Conservation (phyloP, 2,329 filamentous ascomycete species). For the Colletotrichum musicola region DNA sequence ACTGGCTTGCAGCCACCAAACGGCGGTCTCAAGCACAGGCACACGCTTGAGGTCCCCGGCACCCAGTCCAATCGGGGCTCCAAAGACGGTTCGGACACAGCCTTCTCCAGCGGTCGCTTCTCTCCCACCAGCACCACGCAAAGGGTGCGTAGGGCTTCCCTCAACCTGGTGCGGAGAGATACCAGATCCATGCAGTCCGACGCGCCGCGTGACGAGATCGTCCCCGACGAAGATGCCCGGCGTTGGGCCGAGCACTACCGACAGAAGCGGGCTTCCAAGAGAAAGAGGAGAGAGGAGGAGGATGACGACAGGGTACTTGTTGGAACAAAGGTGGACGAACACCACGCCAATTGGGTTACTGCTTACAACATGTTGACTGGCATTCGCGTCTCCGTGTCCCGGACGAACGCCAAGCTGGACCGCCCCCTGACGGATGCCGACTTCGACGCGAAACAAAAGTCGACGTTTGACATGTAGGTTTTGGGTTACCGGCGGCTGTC, state of each 20-base stretch:
- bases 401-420: conserved; percentile 97
- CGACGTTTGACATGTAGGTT: conserved; percentile 93
- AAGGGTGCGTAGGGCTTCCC: conserved; percentile 78
- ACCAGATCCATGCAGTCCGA: conserved; percentile 91
- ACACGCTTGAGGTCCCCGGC: conserved; percentile 90
- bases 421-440: conserved; percentile 90
- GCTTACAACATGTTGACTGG: conserved; percentile 99
- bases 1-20: conserved; percentile 67
- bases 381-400: conserved; percentile 95
- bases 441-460: conserved; percentile 95
- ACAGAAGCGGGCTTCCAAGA: conserved; percentile 90
- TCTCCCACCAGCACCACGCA: conserved; percentile 74
- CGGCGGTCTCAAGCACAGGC: conserved; percentile 79
- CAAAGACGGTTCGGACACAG: conserved; percentile 77
- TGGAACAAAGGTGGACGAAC: conserved; percentile 97
- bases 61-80: conserved; percentile 73
- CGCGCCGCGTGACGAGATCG: conserved; percentile 82
- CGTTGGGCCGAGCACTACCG: conserved; percentile 94
- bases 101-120: conserved; percentile 82
- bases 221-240: conserved; percentile 89
- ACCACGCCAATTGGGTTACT: conserved; percentile 96
- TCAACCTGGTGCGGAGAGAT: conserved; percentile 82
- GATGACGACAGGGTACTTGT: conserved; percentile 96
- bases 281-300: conserved; percentile 84
- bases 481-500: background rate